Percentiles rank a stretch among this genome's conserved stretches.
These are phyloP conservation scores for Lactarius hengduanensis DNA, from an alignment of 768 basidiomycete species.

Conservation along the genomic window DNA sequence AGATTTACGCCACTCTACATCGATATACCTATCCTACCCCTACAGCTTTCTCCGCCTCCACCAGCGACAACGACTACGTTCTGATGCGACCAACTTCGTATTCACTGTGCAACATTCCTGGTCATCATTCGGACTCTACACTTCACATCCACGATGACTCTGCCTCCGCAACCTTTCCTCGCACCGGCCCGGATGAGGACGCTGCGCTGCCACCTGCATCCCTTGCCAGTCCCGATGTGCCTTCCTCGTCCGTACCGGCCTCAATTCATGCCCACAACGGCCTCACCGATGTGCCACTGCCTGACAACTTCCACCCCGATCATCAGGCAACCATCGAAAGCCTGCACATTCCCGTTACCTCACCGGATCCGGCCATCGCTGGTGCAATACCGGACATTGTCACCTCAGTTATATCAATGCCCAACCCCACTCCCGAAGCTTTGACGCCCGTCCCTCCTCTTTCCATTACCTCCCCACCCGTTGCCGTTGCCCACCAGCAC, in stretches of 20 bases:
- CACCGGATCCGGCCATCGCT: background rate
- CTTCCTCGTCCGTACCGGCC: background rate
- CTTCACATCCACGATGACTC: too few relatives aligned
- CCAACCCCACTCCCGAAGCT: background rate
- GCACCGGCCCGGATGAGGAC: too few relatives aligned
- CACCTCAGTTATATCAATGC: background rate
- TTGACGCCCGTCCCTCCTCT: too few relatives aligned
- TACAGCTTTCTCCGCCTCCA: too few relatives aligned
- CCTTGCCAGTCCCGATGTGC: background rate
- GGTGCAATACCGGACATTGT: background rate
- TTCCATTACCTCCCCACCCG: too few relatives aligned
- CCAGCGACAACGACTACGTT: background rate
- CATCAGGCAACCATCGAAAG: background rate
- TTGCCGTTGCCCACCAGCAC: background rate
- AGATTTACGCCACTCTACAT: too few relatives aligned
- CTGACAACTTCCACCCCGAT: background rate
- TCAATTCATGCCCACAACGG: background rate
- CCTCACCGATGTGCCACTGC: background rate
- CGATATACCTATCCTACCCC: too few relatives aligned
- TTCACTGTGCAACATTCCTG: too few relatives aligned
- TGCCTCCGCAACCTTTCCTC: too few relatives aligned
- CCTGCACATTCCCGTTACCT: background rate
- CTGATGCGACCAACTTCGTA: too few relatives aligned
- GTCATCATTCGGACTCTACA: too few relatives aligned
- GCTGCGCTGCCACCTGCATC: too few relatives aligned